These are phyloP conservation scores for Dothiorella sarmentorum DNA, from an alignment of 2,329 filamentous ascomycete species.

Conservation along the genomic window DNA sequence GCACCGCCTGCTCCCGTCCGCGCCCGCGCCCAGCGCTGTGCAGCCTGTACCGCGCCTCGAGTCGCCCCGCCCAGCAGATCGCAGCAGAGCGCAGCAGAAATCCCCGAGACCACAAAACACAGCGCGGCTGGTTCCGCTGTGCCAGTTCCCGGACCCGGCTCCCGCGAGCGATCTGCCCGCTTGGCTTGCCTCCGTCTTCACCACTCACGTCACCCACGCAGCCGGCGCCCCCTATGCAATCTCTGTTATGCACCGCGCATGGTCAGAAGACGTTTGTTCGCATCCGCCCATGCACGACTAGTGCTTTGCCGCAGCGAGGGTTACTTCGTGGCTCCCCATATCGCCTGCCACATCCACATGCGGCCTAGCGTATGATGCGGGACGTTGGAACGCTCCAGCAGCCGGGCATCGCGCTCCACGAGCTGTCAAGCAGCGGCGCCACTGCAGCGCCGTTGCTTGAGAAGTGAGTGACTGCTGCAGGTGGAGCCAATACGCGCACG, in stretches of 20 bases:
- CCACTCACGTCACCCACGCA: slow-evolving; percentile 13
- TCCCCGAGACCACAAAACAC: slow-evolving; percentile 11
- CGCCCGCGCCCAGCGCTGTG: background rate
- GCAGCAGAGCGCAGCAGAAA: slow-evolving; percentile 17
- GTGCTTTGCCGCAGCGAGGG: slow-evolving; percentile 18
- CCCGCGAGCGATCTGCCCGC: slow-evolving; percentile 8
- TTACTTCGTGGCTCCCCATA: slow-evolving; percentile 18
- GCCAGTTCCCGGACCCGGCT: slow-evolving; percentile 1
- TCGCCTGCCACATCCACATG: slow-evolving; percentile 15
- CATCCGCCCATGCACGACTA: slow-evolving; percentile 17
- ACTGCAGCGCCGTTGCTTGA: slow-evolving; percentile 14
- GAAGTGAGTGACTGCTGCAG: slow-evolving; percentile 14
- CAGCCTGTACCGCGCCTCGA: slow-evolving; percentile 12
- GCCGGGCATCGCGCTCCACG: slow-evolving; percentile 17
- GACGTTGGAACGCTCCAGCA: slow-evolving; percentile 18
- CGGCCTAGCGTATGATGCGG: slow-evolving; percentile 22
- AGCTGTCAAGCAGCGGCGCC: slow-evolving; percentile 17
- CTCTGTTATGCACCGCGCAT: slow-evolving; percentile 14
- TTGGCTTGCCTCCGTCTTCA: background rate
- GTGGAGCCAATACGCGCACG: slow-evolving; percentile 11
- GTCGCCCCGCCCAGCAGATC: slow-evolving; percentile 10
- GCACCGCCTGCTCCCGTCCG: background rate
- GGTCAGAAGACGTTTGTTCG: slow-evolving; percentile 19
- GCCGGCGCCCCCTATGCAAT: slow-evolving; percentile 13
- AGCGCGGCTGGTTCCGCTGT: slow-evolving; percentile 8